These are phyloP conservation scores for Candida labiduridarum DNA, from an alignment of 1,139 yeast genomes.

Conservation along the genomic window DNA sequence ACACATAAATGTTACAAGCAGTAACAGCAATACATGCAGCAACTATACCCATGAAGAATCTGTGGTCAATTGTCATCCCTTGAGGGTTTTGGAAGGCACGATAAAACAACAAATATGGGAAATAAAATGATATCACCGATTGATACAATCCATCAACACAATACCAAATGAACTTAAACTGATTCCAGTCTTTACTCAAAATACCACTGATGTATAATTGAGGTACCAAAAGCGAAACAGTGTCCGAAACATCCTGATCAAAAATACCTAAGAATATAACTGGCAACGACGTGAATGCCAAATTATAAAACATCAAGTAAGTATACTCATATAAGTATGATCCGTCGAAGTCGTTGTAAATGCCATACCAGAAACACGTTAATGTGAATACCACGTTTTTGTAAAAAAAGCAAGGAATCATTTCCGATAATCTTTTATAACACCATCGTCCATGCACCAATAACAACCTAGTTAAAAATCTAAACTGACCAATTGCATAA, in stretches of 20 bases:
- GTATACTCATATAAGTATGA: conserved; percentile 64
- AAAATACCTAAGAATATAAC: conserved; percentile 60
- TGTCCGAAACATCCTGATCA: conserved; percentile 64
- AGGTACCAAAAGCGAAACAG: conserved; percentile 59
- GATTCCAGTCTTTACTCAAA: conserved; percentile 55
- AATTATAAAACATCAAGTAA: conserved; percentile 63
- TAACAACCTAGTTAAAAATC: conserved; percentile 54
- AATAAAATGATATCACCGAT: conserved; percentile 56
- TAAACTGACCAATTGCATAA: conserved; percentile 66
- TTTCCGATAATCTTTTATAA: conserved; percentile 60
- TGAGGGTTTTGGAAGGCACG: conserved; percentile 48
- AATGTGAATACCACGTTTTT: conserved; percentile 63
- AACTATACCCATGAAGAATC: conserved; percentile 60
- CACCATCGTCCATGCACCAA: conserved; percentile 70
- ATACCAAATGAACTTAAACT: conserved; percentile 53
- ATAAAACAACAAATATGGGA: conserved; percentile 54
- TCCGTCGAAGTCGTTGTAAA: conserved; percentile 60
- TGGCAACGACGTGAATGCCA: conserved; percentile 66
- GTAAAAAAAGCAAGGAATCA: conserved; percentile 67
- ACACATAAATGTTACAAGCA: conserved; percentile 54
- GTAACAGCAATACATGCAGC: conserved; percentile 52
- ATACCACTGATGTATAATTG: conserved; percentile 59
- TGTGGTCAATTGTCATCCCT: conserved; percentile 56
- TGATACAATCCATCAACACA: conserved; percentile 64
- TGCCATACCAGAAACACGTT: conserved; percentile 65